Percentiles rank a stretch among this genome's conserved stretches.
These are phyloP conservation scores for Podila horticola DNA, from an alignment of 192 early-diverging fungal species.

Conservation along the genomic window DNA sequence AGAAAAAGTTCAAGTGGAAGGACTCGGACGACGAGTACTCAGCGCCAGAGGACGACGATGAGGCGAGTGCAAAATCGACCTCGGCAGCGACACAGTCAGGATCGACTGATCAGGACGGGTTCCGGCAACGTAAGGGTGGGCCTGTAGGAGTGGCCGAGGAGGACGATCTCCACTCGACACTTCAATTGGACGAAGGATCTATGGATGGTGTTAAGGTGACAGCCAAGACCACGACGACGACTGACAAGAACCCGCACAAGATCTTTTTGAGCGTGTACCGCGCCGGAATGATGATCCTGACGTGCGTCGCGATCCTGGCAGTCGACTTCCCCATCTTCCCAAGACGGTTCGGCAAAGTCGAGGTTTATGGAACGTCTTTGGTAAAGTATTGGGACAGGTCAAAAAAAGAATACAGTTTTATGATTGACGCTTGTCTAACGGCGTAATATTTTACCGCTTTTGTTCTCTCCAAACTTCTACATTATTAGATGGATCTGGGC, in stretches of 20 bases:
- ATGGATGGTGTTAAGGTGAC: not conserved
- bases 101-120: conserved; percentile 17
- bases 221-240: not conserved
- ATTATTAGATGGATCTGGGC: conserved; percentile 89
- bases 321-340: conserved; percentile 96
- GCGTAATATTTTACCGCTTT: no score
- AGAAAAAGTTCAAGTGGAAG: conserved; percentile 46
- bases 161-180: conserved; percentile 4
- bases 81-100: not conserved
- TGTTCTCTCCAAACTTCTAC: not conserved
- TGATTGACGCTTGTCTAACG: not conserved
- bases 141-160: not conserved
- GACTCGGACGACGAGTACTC: conserved; percentile 41
- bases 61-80: not conserved
- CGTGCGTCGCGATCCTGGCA: conserved; percentile 89
- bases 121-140: conserved; percentile 38
- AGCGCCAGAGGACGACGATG: conserved; percentile 20
- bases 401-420: not conserved
- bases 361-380: conserved; percentile 90
- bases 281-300: conserved; percentile 81
- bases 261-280: conserved; percentile 78
- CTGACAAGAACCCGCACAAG: conserved; percentile 23
- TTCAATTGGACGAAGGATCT: conserved; percentile 15
- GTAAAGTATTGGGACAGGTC: conserved; percentile 44
- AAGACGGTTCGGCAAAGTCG: conserved; percentile 89